Evolutionary conservation across 1,284 basidiomycete species (phyloP), one percentile per base, ranked within the genome.

Genomic region (Ceratorhiza oryzae-sativae): DNA sequence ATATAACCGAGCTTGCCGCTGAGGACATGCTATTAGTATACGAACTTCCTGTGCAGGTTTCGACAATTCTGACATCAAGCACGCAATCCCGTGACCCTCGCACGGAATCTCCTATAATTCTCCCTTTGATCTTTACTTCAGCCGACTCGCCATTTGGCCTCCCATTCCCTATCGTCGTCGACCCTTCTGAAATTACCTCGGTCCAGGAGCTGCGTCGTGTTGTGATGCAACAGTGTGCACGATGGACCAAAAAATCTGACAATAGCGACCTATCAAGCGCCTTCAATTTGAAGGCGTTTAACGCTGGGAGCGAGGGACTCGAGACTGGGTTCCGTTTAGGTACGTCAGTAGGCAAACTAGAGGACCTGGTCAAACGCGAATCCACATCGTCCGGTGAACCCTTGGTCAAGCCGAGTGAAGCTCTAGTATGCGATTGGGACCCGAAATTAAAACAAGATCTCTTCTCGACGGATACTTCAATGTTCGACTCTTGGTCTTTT

Each of bases 401-500:
- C 39, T 55, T 70, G 42, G 20, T 70, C n/a, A 30, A 48, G 3
- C 18, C 55, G 1, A 70, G 5, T 32, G 95, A 98, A 79, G 88
- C 87, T 0, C 83, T 99, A 73, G 85, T 89, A 76, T 91, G 90
- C 82, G 90, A 95, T 77, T 98, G 98, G 84, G 88, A 93, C 73
- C 84, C 88, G 71, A 85, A 90, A 76, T 83, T 90, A 80, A 87
- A 90, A 79, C 82, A 83, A 6, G 90, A 90, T 77, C 93, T 89
- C 80, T 95, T 97, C 76, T 88, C 88, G 15, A 74, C 68, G 71
- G 71, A 12, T 25, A 82, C 87, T 71, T 85, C 86, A 32, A 83
- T 80, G 3, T 90, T 87, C 87, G 83, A 85, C 34, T 48, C 72
- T 0, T 91, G 87, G 85, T 84, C 86, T 49, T 82, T 83, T 27